These are phyloP conservation scores for Clavispora fructus DNA, from an alignment of 805 yeast species.

Conservation along the genomic window DNA sequence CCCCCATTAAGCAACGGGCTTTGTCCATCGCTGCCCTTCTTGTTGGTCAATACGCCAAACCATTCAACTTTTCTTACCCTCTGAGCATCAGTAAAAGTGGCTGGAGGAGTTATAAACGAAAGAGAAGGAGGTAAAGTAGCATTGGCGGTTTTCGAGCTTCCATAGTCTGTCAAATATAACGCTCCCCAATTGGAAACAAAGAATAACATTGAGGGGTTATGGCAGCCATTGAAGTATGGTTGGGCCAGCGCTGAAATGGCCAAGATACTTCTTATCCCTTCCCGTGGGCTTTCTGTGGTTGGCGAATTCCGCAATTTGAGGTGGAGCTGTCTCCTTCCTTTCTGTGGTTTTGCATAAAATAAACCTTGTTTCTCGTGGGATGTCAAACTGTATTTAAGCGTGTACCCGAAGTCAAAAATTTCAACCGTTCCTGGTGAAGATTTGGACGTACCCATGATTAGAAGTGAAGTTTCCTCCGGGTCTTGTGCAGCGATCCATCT, in stretches of 20 bases:
- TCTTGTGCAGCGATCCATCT: conserved; percentile 78
- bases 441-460: conserved; percentile 66
- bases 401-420: conserved; percentile 69
- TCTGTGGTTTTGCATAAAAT: conserved; percentile 61
- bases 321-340: conserved; percentile 26
- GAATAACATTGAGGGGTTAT: conserved; percentile 64
- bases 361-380: conserved; percentile 79
- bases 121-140: conserved; percentile 72
- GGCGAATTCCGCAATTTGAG: conserved; percentile 19
- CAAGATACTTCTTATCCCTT: conserved; percentile 21
- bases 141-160: conserved; percentile 9
- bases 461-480: conserved; percentile 72
- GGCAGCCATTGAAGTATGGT: conserved; percentile 78
- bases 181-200: conserved; percentile 60
- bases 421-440: conserved; percentile 27
- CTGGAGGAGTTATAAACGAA: conserved; percentile 71
- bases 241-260: conserved; percentile 37
- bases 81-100: conserved; percentile 49
- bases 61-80: conserved; percentile 60
- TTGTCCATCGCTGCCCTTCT: conserved; percentile 23
- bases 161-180: conserved; percentile 34
- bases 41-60: conserved; percentile 62
- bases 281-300: conserved; percentile 14
- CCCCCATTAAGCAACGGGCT: conserved; percentile 72
- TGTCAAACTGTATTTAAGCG: conserved; percentile 74